A percentile compares a stretch with the other conserved stretches of the same genome.
Evolutionary conservation across 192 early-diverging fungal species (phyloP).

Genomic region (Coemansia sp.): DNA sequence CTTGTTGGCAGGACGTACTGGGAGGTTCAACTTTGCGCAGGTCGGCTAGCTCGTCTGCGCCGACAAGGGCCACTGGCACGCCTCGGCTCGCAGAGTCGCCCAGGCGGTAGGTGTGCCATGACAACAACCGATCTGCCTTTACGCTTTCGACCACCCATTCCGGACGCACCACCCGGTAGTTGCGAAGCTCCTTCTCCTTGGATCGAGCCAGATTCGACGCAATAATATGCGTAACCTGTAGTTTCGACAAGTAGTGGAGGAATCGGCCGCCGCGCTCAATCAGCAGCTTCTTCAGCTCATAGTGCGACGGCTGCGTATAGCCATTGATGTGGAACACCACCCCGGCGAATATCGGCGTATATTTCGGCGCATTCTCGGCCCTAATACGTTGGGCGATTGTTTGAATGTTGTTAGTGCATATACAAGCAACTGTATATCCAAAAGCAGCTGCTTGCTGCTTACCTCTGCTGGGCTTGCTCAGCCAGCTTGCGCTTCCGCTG

Average conservation of each 20-base stretch:
- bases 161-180: conserved; percentile 65
- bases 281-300: conserved; percentile 52
- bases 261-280: conserved; percentile 56
- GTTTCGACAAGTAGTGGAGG: conserved; percentile 56
- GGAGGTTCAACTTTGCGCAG: background rate
- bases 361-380: conserved; percentile 2
- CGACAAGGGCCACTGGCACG: background rate
- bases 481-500: conserved; percentile 44
- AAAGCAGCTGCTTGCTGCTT: background rate
- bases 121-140: conserved; percentile 52
- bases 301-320: conserved; percentile 61
- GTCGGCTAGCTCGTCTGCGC: background rate
- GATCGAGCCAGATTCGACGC: conserved; percentile 61
- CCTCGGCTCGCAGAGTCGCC: background rate
- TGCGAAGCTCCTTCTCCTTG: conserved; percentile 62
- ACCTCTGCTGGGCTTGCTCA: conserved; percentile 29
- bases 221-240: conserved; percentile 63
- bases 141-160: conserved; percentile 76
- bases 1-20: too few relatives aligned
- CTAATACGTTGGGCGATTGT: background rate
- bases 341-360: conserved; percentile 30
- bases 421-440: background rate
- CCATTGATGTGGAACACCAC: conserved; percentile 62
- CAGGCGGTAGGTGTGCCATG: conserved; percentile 60
- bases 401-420: background rate